phyloP scores from a whole-genome alignment of 306 rosid species.

The Rosa persica region DNA sequence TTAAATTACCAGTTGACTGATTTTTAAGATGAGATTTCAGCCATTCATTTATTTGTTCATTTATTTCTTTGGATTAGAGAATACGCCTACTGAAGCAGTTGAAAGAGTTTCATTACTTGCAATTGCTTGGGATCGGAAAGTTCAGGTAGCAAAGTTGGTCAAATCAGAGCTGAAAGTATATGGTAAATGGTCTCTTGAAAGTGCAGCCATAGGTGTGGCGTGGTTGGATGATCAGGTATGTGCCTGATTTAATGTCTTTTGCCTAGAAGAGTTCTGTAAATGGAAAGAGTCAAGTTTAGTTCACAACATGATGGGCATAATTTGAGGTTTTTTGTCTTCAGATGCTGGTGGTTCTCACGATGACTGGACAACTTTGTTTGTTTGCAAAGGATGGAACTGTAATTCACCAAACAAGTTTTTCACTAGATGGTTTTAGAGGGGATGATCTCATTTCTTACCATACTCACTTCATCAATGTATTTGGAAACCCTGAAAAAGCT shows the following conservation, averaged over 20 bases:
- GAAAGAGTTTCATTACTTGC: constrained; percentile 92
- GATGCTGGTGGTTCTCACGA: constrained; percentile 88
- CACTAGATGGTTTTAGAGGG: constrained; percentile 63
- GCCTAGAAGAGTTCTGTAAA: constrained; percentile 21
- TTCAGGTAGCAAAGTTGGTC: constrained; percentile 88
- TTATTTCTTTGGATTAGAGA: constrained; percentile 49
- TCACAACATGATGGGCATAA: constrained; percentile 15
- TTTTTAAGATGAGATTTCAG: neutral
- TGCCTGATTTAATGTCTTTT: constrained; percentile 11
- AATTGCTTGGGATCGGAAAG: constrained; percentile 94
- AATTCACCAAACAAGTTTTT: constrained; percentile 86
- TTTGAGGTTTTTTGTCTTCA: constrained; percentile 42
- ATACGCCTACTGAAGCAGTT: constrained; percentile 46
- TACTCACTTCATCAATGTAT: constrained; percentile 69
- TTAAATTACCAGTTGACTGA: constrained; percentile 24
- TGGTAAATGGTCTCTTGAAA: constrained; percentile 87
- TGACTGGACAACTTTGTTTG: constrained; percentile 74
- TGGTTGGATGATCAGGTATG: constrained; percentile 96
- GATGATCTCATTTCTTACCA: constrained; percentile 86
- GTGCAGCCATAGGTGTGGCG: constrained; percentile 84
- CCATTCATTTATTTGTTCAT: neutral
- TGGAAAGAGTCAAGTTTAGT: constrained; percentile 23
- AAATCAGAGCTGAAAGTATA: constrained; percentile 77
- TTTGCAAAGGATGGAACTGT: constrained; percentile 86
- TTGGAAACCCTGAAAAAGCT: constrained; percentile 94